phyloP scores from a whole-genome alignment of 495 filamentous ascomycete species.

The Elaphomyces granulatus region DNA sequence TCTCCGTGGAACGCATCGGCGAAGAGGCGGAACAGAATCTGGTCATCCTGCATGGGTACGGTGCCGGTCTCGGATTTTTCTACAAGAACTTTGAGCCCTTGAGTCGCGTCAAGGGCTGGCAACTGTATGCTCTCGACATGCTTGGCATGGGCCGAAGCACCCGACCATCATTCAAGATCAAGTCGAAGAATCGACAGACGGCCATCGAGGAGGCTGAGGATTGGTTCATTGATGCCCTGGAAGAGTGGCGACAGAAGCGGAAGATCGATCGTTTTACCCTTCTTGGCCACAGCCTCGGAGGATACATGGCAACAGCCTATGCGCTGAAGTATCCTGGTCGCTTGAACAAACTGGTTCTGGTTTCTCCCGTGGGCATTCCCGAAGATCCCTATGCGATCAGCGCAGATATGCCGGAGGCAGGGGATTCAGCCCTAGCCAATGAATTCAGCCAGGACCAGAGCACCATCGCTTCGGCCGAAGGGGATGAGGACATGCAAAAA shows the following conservation, averaged over 20 bases:
- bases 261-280: conserved; percentile 89
- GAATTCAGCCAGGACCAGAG: conserved; percentile 67
- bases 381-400: conserved; percentile 86
- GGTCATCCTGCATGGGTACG: conserved; percentile 97
- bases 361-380: conserved; percentile 85
- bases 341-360: conserved; percentile 89
- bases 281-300: conserved; percentile 83
- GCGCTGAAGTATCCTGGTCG: conserved; percentile 90
- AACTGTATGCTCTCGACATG: conserved; percentile 80
- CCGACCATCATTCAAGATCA: conserved; percentile 68
- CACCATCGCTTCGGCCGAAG: conserved; percentile 33
- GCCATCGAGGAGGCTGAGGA: conserved; percentile 85
- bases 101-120: conserved; percentile 66
- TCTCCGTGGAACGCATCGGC: conserved; percentile 69
- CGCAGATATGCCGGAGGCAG: conserved; percentile 64
- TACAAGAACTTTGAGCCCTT: conserved; percentile 93
- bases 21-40: conserved; percentile 67
- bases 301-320: conserved; percentile 89
- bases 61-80: conserved; percentile 90
- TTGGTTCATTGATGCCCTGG: conserved; percentile 92
- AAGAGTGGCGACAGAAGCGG: conserved; percentile 82
- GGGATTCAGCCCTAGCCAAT: conserved; percentile 49
- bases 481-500: no score
- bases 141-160: conserved; percentile 88
- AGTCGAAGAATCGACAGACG: conserved; percentile 62